Conservation (phyloP, 345 rosid species). For the Turnera subulata region DNA sequence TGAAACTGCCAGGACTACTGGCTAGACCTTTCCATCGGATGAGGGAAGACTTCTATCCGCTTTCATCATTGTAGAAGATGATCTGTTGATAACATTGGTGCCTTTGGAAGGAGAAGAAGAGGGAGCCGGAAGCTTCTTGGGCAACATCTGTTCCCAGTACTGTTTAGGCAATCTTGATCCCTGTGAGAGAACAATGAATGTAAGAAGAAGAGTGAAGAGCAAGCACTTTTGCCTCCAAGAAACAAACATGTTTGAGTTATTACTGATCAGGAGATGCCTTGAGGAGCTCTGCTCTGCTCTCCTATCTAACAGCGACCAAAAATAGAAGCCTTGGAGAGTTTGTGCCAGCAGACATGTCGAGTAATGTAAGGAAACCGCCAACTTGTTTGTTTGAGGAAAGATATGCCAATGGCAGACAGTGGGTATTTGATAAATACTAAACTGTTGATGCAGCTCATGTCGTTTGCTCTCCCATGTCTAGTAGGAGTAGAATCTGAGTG, state of each 20-base stretch:
- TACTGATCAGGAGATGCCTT: conserved; percentile 12
- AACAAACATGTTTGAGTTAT: conserved; percentile 27
- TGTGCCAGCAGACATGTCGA: conserved; percentile 55
- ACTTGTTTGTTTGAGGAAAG: conserved; percentile 69
- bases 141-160: conserved; percentile 77
- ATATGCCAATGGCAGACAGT: conserved; percentile 70
- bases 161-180: conserved; percentile 62
- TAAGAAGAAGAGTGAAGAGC: conserved; percentile 36
- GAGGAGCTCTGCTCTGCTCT: too few species aligned
- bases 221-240: conserved; percentile 40
- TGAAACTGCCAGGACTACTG: too few species aligned
- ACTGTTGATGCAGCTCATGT: conserved; percentile 23
- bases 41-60: conserved; percentile 35
- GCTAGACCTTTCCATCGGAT: conserved; percentile 12
- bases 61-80: conserved; percentile 35
- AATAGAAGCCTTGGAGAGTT: conserved; percentile 36
- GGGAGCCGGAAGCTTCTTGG: conserved; percentile 74
- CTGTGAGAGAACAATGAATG: conserved; percentile 37
- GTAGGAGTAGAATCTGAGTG: conserved; percentile 8
- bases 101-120: conserved; percentile 87
- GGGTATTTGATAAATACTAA: conserved; percentile 39
- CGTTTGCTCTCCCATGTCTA: conserved; percentile 24
- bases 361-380: conserved; percentile 55
- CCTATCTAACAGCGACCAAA: conserved; percentile 18
- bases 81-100: conserved; percentile 57